Conservation (phyloP, 805 yeast genomes). For the Candida methanosorbosa region DNA sequence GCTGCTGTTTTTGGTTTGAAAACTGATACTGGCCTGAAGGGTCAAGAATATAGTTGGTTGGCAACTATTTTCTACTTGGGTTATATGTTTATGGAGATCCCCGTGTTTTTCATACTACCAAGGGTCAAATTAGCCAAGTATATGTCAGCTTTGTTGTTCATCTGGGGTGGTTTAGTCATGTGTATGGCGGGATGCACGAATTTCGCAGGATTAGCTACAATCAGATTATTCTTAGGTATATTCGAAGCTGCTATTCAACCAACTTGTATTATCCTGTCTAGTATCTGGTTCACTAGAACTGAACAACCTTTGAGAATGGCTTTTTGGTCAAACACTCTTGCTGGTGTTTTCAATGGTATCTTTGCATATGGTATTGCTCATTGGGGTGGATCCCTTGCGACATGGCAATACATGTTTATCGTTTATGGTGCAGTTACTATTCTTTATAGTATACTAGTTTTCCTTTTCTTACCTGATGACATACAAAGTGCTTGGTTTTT, state of each 20-base stretch:
- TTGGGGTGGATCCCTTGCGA: slow-evolving; percentile 17
- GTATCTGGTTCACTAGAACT: slow-evolving; percentile 17
- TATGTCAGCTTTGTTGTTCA: slow-evolving; percentile 24
- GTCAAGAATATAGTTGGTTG: slow-evolving; percentile 42
- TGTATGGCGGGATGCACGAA: slow-evolving; percentile 36
- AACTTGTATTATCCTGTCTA: slow-evolving; percentile 21
- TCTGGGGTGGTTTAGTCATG: slow-evolving; percentile 42
- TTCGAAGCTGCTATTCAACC: slow-evolving; percentile 28
- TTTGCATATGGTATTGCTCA: slow-evolving; percentile 23
- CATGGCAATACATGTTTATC: slow-evolving; percentile 36
- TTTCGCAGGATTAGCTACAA: slow-evolving; percentile 36
- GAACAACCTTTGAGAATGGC: slow-evolving; percentile 15
- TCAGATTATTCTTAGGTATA: slow-evolving; percentile 43
- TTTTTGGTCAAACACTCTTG: slow-evolving; percentile 25
- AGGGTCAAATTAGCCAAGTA: slow-evolving; percentile 23
- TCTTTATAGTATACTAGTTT: slow-evolving; percentile 16
- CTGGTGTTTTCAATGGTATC: slow-evolving; percentile 20
- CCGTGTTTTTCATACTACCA: slow-evolving; percentile 29
- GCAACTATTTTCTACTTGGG: slow-evolving; percentile 60
- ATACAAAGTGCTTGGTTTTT: slow-evolving; percentile 38
- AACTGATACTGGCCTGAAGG: slow-evolving; percentile 29
- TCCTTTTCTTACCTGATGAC: slow-evolving; percentile 27
- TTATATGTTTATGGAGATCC: slow-evolving; percentile 49
- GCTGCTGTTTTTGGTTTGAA: slow-evolving; percentile 39
- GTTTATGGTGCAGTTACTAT: slow-evolving; percentile 35